These are phyloP conservation scores for Hammondia hammondi DNA, from an alignment of 169 alveolate genomes.

Conservation along the genomic window DNA sequence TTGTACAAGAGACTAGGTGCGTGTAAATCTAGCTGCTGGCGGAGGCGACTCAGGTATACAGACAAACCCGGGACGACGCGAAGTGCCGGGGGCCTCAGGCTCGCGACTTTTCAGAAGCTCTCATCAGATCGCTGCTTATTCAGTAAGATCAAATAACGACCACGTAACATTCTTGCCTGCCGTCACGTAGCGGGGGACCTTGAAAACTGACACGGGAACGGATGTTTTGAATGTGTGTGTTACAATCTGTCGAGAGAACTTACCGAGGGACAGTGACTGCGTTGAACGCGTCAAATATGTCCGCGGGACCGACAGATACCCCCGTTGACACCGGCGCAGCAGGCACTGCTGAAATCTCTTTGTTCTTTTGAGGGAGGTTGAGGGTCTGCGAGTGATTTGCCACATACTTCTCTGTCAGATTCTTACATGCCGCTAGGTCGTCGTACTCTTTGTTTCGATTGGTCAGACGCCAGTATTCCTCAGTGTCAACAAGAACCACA, in stretches of 20 bases:
- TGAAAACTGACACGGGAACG: no score
- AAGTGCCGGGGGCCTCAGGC: no score
- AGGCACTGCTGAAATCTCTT: slow-evolving; percentile 26
- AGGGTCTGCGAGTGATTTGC: slow-evolving; percentile 33
- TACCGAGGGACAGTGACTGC: neutral
- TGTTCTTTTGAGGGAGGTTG: neutral
- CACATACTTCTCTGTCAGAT: neutral
- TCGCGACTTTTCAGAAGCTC: no score
- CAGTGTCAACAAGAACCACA: slow-evolving; percentile 14
- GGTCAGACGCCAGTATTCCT: slow-evolving; percentile 21
- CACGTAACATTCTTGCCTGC: no score
- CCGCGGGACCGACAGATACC: neutral
- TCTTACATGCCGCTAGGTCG: neutral
- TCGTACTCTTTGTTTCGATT: slow-evolving; percentile 20
- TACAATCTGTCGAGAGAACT: neutral
- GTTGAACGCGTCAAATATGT: slow-evolving; percentile 30
- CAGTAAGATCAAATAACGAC: no score
- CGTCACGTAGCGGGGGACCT: no score
- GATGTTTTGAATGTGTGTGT: neutral
- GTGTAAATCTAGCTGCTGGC: no score
- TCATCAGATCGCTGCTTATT: no score
- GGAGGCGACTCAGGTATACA: no score
- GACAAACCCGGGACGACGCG: no score
- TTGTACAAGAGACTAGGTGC: no score
- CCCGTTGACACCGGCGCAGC: slow-evolving; percentile 16